Evolutionary conservation across 2,329 filamentous ascomycete species (phyloP), one percentile per base, ranked within the genome.

Genomic region (Colletotrichum sp.): DNA sequence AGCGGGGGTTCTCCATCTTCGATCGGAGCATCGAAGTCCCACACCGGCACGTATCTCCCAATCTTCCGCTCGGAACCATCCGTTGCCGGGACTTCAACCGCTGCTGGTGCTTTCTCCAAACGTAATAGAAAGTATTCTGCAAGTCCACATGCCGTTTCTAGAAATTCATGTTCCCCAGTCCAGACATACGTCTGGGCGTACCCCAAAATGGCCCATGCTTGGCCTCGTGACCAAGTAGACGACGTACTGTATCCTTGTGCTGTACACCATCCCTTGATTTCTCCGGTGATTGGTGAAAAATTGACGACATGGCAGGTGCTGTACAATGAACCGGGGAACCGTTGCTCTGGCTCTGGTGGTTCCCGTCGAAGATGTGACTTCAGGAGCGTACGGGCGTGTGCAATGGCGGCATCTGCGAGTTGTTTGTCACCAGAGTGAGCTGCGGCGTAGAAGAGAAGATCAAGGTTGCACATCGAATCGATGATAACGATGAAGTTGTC

Each of bases 181-280:
- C 87, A 89, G 48, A 78, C 81, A 71, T 88, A 89, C 0, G 85
- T 87, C 76, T 89, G 88, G 1, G 87, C 82, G 66, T 87, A 89
- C 0, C 88, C 88, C 56, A 88, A 80, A 15, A 89, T 86, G 0
- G 83, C 84, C 88, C 88, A 90, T 0, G 87, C 86, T 71, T 90
- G 88, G 0, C 88, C 88, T 5, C 88, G 82, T 2, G 85, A 81
- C 88, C 88, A 90, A 1, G 87, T 89, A 1, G 87, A 89, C 12
- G 81, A 78, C 60, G 87, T 84, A 6, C 79, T 77, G 77, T 85
- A 86, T 4, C 88, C 88, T 75, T 90, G 88, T 12, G 85, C 85
- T 0, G 88, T 90, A 72, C 85, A 13, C 8, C 18, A 8, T 12
- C 28, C 28, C 10, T 61, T 61, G 12, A 61, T 34, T 13, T 30